phyloP scores from a whole-genome alignment of 345 rosid species.

The Sonneratia alba region DNA sequence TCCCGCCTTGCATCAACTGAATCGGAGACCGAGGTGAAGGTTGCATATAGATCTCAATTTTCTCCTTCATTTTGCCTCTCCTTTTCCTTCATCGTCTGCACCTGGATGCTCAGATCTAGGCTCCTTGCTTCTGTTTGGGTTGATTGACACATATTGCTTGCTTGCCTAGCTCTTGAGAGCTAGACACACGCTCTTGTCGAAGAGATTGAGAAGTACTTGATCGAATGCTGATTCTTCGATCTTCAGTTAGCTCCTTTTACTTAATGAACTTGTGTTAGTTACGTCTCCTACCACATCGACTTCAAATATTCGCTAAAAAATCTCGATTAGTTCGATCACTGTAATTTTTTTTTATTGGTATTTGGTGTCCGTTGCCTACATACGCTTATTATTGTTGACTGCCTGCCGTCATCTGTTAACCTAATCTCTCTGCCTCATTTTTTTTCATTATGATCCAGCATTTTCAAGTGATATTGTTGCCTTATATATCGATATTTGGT shows the following conservation, averaged over 20 bases:
- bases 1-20: slow-evolving; percentile 99
- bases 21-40: slow-evolving; percentile 79
- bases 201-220: background rate
- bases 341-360: too few species aligned
- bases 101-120: background rate
- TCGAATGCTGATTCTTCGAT: background rate
- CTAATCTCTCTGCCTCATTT: background rate
- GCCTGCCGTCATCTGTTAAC: background rate
- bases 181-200: too few species aligned
- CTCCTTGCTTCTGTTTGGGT: background rate
- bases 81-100: too few species aligned
- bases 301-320: background rate
- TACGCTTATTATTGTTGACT: background rate
- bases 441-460: background rate
- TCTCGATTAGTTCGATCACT: background rate
- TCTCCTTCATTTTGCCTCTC: slow-evolving; percentile 8
- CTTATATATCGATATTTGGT: background rate
- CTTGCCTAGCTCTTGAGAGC: too few species aligned
- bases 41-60: background rate
- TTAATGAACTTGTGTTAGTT: background rate
- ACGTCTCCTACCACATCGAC: background rate
- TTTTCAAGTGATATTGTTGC: background rate
- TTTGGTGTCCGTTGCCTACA: background rate
- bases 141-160: background rate
- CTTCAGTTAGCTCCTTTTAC: background rate